Conservation (phyloP, 148 eudicot species). For the Camellia granthamiana region DNA sequence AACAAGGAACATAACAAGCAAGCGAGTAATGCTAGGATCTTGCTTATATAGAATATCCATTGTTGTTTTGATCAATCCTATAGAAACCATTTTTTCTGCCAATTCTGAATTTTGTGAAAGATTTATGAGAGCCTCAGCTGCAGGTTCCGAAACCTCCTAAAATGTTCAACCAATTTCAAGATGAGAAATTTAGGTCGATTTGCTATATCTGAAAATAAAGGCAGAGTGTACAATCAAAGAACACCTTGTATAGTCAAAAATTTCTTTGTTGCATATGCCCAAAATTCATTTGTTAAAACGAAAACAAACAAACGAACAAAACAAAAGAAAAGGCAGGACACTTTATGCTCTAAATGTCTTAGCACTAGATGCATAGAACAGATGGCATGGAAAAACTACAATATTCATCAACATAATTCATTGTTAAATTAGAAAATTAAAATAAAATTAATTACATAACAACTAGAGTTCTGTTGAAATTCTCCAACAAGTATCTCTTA, state of each 20-base stretch:
- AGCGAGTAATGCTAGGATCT: conserved; percentile 43
- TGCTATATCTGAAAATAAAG: neutral
- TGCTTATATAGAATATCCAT: conserved; percentile 78
- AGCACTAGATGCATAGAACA: too few relatives aligned
- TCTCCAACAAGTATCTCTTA: too few relatives aligned
- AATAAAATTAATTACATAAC: too few relatives aligned
- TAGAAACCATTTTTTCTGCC: conserved; percentile 72
- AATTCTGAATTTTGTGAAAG: conserved; percentile 70
- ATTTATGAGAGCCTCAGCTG: conserved; percentile 83
- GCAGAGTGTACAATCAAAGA: neutral
- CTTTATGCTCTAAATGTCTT: too few relatives aligned
- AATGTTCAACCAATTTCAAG: neutral
- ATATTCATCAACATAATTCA: too few relatives aligned
- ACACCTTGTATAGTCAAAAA: conserved; percentile 42
- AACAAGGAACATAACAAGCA: conserved; percentile 86
- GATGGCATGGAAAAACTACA: too few relatives aligned
- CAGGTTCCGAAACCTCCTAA: conserved; percentile 95
- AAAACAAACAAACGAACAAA: too few relatives aligned
- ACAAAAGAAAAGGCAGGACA: too few relatives aligned
- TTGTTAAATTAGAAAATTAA: too few relatives aligned
- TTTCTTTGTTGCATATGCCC: too few relatives aligned
- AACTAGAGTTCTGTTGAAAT: too few relatives aligned
- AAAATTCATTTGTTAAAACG: too few relatives aligned
- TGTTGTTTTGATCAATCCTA: conserved; percentile 46
- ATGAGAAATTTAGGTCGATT: neutral